Conservation (phyloP, 441 rosid genomes). For the Gossypium schwendimanii region DNA sequence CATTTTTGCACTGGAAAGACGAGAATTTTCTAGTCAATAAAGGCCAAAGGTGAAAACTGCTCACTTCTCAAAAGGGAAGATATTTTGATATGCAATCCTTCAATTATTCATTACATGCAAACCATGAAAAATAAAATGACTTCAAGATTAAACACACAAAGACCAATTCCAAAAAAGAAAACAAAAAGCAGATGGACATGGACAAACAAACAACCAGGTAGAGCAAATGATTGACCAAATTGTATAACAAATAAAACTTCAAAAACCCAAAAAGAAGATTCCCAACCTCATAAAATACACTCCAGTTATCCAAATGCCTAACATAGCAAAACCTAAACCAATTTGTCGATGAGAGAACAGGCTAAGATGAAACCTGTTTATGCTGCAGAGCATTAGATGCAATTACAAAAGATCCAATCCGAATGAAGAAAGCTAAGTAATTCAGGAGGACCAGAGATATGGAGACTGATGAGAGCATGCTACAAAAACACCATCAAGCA, state of each 20-base stretch:
- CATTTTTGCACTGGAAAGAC: slow-evolving; percentile 77
- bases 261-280: not conserved
- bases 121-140: not conserved
- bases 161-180: not conserved
- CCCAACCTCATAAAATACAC: not conserved
- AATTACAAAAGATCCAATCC: not conserved
- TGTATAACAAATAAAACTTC: not conserved
- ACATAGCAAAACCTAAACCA: not conserved
- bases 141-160: slow-evolving; percentile 5
- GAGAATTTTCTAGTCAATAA: slow-evolving; percentile 11
- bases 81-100: not conserved
- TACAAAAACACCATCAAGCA: not conserved
- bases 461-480: not conserved
- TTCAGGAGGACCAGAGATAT: not conserved
- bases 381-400: not conserved
- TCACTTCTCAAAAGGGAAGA: not conserved
- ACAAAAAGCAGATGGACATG: not conserved
- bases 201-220: not conserved
- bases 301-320: not conserved
- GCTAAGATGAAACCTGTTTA: not conserved
- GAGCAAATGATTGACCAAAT: not conserved
- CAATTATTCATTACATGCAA: not conserved
- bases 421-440: not conserved
- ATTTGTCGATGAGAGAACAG: not conserved
- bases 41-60: not conserved